Evolutionary conservation across 176 grass and related monocot species (phyloP).

Genomic region (Aegilops umbellulata): DNA sequence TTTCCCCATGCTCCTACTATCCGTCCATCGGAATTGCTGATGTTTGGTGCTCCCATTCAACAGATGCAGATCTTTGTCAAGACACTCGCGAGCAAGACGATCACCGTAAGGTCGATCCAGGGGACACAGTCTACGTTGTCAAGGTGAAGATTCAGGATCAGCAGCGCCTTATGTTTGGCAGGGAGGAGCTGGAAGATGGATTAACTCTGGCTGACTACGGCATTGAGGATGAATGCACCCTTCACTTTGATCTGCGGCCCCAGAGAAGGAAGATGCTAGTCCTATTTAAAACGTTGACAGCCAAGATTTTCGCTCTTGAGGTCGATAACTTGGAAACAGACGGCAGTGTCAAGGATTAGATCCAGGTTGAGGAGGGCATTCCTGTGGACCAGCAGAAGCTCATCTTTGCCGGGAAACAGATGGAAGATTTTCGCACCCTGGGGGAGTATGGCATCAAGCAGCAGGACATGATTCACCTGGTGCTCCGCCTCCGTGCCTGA

Average conservation of each 20-base stretch:
- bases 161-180: background rate
- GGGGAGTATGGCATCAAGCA: background rate
- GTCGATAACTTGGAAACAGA: background rate
- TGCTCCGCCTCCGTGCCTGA: no score
- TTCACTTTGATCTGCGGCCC: background rate
- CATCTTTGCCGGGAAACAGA: background rate
- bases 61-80: background rate
- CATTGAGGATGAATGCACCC: background rate
- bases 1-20: no score
- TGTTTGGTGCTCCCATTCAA: background rate
- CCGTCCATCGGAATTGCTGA: background rate
- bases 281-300: background rate
- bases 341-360: background rate
- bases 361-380: background rate
- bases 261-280: background rate
- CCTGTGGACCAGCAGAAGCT: background rate
- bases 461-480: no score
- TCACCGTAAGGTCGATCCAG: background rate
- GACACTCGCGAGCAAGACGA: background rate
- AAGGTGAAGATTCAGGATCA: background rate
- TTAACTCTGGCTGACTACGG: background rate
- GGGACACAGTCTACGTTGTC: background rate
- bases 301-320: background rate
- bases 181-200: background rate
- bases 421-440: background rate